These are phyloP conservation scores for Kwoniella dejecticola DNA, from an alignment of 768 basidiomycete genomes.

Conservation along the genomic window DNA sequence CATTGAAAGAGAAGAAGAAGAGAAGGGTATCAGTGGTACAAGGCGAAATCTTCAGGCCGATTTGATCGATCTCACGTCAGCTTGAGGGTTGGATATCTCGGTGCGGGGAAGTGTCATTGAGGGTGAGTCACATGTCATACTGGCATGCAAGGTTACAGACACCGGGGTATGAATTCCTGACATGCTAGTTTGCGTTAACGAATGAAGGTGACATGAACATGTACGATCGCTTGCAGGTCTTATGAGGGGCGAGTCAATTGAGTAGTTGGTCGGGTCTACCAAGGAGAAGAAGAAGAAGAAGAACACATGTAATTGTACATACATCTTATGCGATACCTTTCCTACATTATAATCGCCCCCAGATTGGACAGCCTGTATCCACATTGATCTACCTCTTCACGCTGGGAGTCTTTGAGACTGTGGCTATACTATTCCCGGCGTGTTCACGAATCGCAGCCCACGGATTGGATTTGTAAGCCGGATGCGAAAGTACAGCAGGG, in stretches of 20 bases:
- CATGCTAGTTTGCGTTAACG: no score
- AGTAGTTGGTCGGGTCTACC: no score
- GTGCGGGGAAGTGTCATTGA: background rate
- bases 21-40: background rate
- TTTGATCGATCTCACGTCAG: constrained; percentile 1
- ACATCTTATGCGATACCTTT: background rate
- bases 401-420: constrained; percentile 16
- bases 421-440: constrained; percentile 44
- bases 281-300: no score
- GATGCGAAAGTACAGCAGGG: constrained; percentile 46
- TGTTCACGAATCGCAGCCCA: constrained; percentile 53
- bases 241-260: no score
- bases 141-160: no score
- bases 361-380: no score
- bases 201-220: no score
- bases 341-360: no score
- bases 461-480: constrained; percentile 49
- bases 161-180: no score
- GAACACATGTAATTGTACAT: no score
- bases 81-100: background rate
- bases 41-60: background rate
- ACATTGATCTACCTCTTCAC: background rate
- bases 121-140: no score
- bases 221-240: no score
- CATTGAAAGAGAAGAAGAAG: background rate